Base-by-base conservation (phyloP, 192 early-diverging fungal species). In the Coemansia sp. region DNA sequence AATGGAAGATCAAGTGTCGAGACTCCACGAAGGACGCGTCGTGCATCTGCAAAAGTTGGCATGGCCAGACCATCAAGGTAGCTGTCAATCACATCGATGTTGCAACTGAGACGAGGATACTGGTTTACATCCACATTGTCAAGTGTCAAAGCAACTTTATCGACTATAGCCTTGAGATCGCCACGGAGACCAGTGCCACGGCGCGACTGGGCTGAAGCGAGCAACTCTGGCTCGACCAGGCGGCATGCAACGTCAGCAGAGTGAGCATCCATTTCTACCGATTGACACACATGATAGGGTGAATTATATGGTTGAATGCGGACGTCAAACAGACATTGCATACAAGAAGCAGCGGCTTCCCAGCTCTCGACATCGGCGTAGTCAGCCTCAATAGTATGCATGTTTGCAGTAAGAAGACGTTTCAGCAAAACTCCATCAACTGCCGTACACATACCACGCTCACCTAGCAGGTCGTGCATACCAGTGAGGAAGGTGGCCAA, bases 311-410 rank as follows among this genome's bases (percentile, higher is more conserved):
- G 44, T 42, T 78, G 61, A 9, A 78, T 64, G 50, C 61, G 61
- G 12, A 78, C 59, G 40, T 78, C 74, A 54, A 71, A 78, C 24
- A 78, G 23, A 11, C 74, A 78, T 37, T 64, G 59, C 65, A 78
- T 18, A 21, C 60, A 63, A 18, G 68, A 37, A 15, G 60, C 64
- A 5, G 57, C 64, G 9, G 52, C 18, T 18, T 66, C 59, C 64
- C 65, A 67, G 59, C 38, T 30, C 7, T 30, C 43, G 13, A 41
- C 27, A n/a, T 47, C 48, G 0, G 47, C 57, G 51, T 41, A 7
- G 25, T 46, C 61, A 9, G 23, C n/a, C 6, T 51, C 53, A 6
- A 67, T 37, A 2, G 12, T 17, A 12, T 39, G 18, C 8, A 33
- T 52, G 47, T 66, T 67, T 19, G 27, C 51, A 5, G 47, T 12